These are phyloP conservation scores for Lactarius vividus DNA, from an alignment of 768 basidiomycete species.

Conservation along the genomic window DNA sequence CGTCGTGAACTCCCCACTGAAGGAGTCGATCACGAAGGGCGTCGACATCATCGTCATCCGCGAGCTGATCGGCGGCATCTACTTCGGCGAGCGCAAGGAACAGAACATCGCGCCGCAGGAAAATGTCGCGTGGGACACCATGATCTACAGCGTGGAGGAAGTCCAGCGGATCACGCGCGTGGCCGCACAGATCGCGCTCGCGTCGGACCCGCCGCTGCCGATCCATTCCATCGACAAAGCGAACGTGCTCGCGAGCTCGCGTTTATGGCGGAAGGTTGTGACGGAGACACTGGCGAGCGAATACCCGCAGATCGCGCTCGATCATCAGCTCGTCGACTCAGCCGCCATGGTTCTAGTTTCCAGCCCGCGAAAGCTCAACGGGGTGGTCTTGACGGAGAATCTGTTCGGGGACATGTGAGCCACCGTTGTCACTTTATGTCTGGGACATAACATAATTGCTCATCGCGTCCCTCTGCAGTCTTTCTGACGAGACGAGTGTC, in stretches of 20 bases:
- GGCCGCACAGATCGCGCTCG: slow-evolving; percentile 87
- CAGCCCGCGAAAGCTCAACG: slow-evolving; percentile 89
- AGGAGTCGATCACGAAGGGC: slow-evolving; percentile 75
- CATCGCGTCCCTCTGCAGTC: slow-evolving; percentile 43
- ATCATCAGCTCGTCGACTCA: slow-evolving; percentile 93
- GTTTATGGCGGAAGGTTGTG: slow-evolving; percentile 93
- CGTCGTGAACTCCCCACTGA: slow-evolving; percentile 83
- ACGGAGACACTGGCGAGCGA: slow-evolving; percentile 80
- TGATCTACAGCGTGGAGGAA: slow-evolving; percentile 88
- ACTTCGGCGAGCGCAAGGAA: slow-evolving; percentile 94
- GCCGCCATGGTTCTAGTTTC: slow-evolving; percentile 95
- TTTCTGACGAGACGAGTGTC: slow-evolving; percentile 95
- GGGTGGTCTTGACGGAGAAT: slow-evolving; percentile 93
- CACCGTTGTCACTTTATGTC: neutral
- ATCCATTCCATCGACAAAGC: slow-evolving; percentile 98
- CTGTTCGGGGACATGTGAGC: slow-evolving; percentile 96
- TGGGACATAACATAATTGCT: neutral
- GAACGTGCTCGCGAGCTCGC: slow-evolving; percentile 92
- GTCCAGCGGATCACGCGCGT: slow-evolving; percentile 94
- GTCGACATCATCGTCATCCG: slow-evolving; percentile 92
- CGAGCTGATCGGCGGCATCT: slow-evolving; percentile 94
- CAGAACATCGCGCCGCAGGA: slow-evolving; percentile 62
- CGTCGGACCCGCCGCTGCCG: slow-evolving; percentile 76
- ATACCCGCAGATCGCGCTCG: slow-evolving; percentile 82
- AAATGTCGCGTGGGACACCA: slow-evolving; percentile 85